Conservation (phyloP, 192 early-diverging fungal genomes). For the Linnemannia elongata region DNA sequence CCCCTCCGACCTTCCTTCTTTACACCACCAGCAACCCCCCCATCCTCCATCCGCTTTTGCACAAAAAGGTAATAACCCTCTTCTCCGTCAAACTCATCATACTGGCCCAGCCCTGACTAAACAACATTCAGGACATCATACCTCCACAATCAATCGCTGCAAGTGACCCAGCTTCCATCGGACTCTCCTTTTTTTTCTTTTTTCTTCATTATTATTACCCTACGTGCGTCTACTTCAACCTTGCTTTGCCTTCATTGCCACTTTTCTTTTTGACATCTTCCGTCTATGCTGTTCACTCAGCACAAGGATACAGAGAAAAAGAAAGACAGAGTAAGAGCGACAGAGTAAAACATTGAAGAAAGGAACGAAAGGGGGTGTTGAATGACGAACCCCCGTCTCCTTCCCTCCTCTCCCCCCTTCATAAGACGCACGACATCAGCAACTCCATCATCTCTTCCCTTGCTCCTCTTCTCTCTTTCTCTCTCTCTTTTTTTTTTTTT, state of each 20-base stretch:
- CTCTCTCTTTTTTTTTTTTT: neutral
- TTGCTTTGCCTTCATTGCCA: neutral
- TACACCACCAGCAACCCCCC: neutral
- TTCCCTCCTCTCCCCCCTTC: neutral
- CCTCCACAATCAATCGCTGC: neutral
- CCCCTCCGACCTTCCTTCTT: neutral
- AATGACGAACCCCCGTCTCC: neutral
- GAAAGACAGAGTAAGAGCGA: neutral
- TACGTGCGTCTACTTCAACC: neutral
- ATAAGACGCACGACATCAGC: neutral
- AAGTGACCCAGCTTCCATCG: slow-evolving; percentile 1
- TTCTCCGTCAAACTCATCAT: neutral
- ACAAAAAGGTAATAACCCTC: neutral
- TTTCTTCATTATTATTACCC: neutral
- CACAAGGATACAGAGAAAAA: neutral
- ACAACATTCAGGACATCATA: neutral
- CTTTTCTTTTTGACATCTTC: neutral
- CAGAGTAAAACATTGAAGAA: neutral
- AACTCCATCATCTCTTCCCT: neutral
- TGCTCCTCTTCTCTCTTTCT: neutral
- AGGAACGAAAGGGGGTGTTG: neutral
- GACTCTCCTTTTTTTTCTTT: slow-evolving; percentile 1
- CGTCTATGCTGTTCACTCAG: neutral
- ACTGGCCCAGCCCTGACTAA: neutral
- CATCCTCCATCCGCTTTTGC: neutral